Percentiles rank a stretch among this genome's conserved stretches.
These are phyloP conservation scores for Syzygium jambos DNA, from an alignment of 345 rosid species.

Conservation along the genomic window DNA sequence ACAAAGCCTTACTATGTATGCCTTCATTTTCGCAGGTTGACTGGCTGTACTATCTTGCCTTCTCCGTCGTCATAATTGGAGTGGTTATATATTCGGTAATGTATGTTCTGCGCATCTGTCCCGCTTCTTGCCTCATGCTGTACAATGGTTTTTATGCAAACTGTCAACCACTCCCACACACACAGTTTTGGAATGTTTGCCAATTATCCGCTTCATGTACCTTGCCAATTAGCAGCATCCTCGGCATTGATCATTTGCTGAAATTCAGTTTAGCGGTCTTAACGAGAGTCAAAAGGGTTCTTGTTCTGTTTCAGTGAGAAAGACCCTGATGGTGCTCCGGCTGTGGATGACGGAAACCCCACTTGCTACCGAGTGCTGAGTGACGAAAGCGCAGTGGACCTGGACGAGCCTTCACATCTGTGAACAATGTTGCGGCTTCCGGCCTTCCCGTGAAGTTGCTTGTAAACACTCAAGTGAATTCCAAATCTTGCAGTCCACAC, in stretches of 20 bases:
- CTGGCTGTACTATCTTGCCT: slow-evolving; percentile 49
- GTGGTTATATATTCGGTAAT: slow-evolving; percentile 31
- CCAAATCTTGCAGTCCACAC: not conserved
- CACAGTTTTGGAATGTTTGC: not conserved
- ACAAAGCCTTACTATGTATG: not conserved
- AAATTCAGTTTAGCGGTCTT: not conserved
- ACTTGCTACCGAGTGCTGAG: slow-evolving; percentile 13
- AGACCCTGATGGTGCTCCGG: not conserved
- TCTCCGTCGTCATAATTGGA: slow-evolving; percentile 27
- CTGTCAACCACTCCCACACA: not conserved
- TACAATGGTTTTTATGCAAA: not conserved
- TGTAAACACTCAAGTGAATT: not conserved
- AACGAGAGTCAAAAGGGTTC: not conserved
- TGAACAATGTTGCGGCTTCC: not conserved
- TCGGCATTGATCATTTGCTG: not conserved
- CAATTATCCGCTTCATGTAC: not conserved
- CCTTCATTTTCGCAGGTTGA: slow-evolving; percentile 30
- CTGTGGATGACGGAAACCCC: slow-evolving; percentile 1
- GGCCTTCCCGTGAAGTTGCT: not conserved
- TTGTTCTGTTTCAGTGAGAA: slow-evolving; percentile 10
- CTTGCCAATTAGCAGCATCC: not conserved
- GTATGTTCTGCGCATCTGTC: slow-evolving; percentile 5
- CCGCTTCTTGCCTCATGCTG: not conserved
- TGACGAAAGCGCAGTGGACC: slow-evolving; percentile 1
- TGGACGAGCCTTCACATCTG: not conserved